Evolutionary conservation across 805 yeast genomes (phyloP), one percentile per base, ranked within the genome.

Genomic region (Saccharomycopsis vini): DNA sequence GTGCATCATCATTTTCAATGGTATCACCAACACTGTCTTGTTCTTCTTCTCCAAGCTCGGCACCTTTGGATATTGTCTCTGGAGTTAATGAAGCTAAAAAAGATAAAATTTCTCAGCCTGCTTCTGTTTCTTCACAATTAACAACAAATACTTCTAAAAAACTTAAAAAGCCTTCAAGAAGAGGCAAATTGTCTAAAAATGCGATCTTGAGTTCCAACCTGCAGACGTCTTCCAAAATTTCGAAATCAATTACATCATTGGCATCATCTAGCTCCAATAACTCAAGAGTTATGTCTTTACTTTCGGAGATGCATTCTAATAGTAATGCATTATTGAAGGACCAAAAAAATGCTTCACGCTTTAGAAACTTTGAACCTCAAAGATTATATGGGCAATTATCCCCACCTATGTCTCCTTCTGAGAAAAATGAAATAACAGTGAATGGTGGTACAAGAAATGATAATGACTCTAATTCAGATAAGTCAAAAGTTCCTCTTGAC

Each of bases 361-460:
- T n/a, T 10, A 31, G 31, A 32, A 31, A 21, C n/a, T 32, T 32
- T 18, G 38, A 40, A 20, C 43, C 43, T 15, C 43, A 40, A 24
- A 21, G 43, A 33, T 32, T 40, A 24, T 40, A 40, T 21, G 43
- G 43, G 24, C 43, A 40, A 24, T 33, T 40, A 23, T 40, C 43
- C 5, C 43, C 43, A 16, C 43, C 43, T 32, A 32, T 40, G 43
- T 40, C 43, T 12, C 43, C 43, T 26, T 26, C 29, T n/a, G n/a
- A n/a, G n/a, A n/a, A n/a, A n/a, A n/a, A n/a, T n/a, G n/a, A n/a
- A n/a, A n/a, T n/a, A n/a, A n/a, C n/a, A n/a, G n/a, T n/a, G n/a
- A n/a, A n/a, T n/a, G n/a, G n/a, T n/a, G n/a, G n/a, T n/a, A n/a
- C n/a, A n/a, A n/a, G n/a, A n/a, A n/a, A n/a, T n/a, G n/a, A n/a